Evolutionary conservation across 75 land plant genomes (phyloP).

Genomic region (Larix kaempferi): DNA sequence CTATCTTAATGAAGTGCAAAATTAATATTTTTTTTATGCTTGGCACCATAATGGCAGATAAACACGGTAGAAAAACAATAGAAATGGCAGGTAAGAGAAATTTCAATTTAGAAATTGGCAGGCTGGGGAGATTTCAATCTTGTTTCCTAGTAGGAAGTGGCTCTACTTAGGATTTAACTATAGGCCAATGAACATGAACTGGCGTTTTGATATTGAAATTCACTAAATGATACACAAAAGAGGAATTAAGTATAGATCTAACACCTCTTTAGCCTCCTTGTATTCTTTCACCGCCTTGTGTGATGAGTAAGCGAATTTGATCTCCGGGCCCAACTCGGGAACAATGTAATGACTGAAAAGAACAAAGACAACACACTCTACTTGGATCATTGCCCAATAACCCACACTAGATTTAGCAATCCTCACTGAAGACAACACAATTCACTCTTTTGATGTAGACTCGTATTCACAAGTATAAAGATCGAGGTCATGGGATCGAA

Average conservation of each 20-base stretch:
- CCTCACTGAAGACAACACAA: not conserved
- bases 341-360: constrained; percentile 73
- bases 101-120: not conserved
- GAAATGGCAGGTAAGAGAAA: too few relatives aligned
- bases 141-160: not conserved
- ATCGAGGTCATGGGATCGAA: not conserved
- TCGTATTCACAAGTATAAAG: too few relatives aligned
- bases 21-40: not conserved
- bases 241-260: too few relatives aligned
- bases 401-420: not conserved
- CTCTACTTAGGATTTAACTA: not conserved
- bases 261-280: constrained; percentile 79
- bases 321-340: constrained; percentile 76
- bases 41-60: too few relatives aligned
- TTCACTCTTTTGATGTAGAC: not conserved
- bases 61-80: too few relatives aligned
- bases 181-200: not conserved
- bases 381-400: not conserved
- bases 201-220: not conserved
- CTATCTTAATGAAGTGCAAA: not conserved
- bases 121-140: too few relatives aligned
- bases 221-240: not conserved
- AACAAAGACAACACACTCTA: not conserved
- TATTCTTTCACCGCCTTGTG: constrained; percentile 75
- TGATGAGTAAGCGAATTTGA: constrained; percentile 58